Percentiles rank a stretch among this genome's conserved stretches.
phyloP scores from a whole-genome alignment of 257 asterid genomes.

The Plantago ovata region DNA sequence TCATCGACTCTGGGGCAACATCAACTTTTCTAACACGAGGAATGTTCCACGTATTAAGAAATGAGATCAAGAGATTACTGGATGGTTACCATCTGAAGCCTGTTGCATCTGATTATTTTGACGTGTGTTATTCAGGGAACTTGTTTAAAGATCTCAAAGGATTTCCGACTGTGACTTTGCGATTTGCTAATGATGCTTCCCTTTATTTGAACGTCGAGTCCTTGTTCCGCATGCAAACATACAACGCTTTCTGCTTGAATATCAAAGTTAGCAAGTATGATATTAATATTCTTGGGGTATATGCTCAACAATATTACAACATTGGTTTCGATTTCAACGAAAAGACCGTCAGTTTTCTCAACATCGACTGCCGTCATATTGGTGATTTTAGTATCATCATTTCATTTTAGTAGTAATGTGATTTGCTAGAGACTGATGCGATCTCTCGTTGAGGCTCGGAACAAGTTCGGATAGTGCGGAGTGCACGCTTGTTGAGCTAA shows the following conservation, averaged over 20 bases:
- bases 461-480: too few species aligned
- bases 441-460: too few species aligned
- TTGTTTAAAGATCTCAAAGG: conserved; percentile 12
- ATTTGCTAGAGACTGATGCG: too few species aligned
- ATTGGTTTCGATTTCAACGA: conserved; percentile 4
- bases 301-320: conserved; percentile 9
- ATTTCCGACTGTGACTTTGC: conserved; percentile 1
- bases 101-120: not conserved
- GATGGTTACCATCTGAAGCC: not conserved
- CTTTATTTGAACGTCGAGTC: conserved; percentile 1
- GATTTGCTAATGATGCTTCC: not conserved
- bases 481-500: too few species aligned
- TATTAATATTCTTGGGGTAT: not conserved
- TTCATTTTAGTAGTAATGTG: too few species aligned
- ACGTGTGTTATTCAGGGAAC: not conserved
- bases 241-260: not conserved
- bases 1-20: not conserved
- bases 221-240: not conserved
- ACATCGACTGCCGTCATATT: conserved; percentile 2
- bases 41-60: not conserved
- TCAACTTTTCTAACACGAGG: not conserved
- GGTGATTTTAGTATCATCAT: too few species aligned
- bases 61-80: not conserved
- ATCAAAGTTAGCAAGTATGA: not conserved
- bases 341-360: not conserved